Evolutionary conservation across 2,329 filamentous ascomycete species (phyloP), one percentile per base, ranked within the genome.

Genomic region (Calonectria leucothoes): DNA sequence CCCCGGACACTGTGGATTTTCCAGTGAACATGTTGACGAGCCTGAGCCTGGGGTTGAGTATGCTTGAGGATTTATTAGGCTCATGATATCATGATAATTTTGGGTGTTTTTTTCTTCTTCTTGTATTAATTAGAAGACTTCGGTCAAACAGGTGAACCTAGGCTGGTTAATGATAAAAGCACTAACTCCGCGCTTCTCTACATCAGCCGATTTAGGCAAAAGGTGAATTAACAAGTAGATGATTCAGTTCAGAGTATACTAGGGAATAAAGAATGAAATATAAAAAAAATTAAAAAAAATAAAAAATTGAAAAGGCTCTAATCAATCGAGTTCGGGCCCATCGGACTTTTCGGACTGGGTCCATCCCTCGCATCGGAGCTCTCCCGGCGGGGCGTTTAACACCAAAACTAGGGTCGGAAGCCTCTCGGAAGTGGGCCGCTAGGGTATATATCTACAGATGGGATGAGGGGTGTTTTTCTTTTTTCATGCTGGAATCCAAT

Each of bases 1-100:
- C 1, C 33, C 29, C 4, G 68, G 68, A 1, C 61, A 70, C 25
- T 70, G 68, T 27, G 68, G 68, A 4, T 65, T 66, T 49, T 70
- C 68, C 8, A 70, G 68, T 11, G 29, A 59, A 17, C 17, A 57
- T 27, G 68, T 70, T 29, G 61, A 66, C 4, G 68, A 70, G 15
- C 68, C 49, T 23, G 20, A 29, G n/a, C 7, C 17, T 10, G 42
- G 52, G 6, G 42, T 48, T 51, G 66, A 69, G 29, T 69, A 69
- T 27, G 42, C 51, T 12, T 64, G 25, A n/a, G 20, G 25, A 7
- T 20, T 15, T 29, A 29, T 17, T n/a, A 7, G 20, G 23, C 12
- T 25, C 2, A 37, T 10, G n/a, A 35, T 27, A 3, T 20, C 33
- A 29, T 17, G 23, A 25, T 4, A 10, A 27, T 57, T 11, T 15